Percentiles rank a stretch among this genome's conserved stretches.
phyloP scores from a whole-genome alignment of 306 rosid genomes.

The Malus orientalis region DNA sequence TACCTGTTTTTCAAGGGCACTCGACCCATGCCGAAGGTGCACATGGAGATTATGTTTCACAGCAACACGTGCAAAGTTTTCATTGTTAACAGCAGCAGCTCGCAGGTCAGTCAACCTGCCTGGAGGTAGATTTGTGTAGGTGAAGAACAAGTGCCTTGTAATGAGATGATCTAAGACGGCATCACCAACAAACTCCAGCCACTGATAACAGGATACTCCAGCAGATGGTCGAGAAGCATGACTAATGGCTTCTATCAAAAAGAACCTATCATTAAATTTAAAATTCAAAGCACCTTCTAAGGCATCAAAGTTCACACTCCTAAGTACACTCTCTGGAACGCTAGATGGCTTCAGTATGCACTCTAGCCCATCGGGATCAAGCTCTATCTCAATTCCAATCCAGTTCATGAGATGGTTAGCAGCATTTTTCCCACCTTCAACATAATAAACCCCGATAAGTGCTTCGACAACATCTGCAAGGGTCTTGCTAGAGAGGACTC shows the following conservation, averaged over 20 bases:
- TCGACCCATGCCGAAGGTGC: constrained; percentile 94
- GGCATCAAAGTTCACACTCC: constrained; percentile 69
- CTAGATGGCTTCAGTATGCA: constrained; percentile 41
- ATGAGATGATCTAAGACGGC: constrained; percentile 96
- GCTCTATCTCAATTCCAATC: constrained; percentile 87
- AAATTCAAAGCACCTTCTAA: constrained; percentile 65
- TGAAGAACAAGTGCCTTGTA: constrained; percentile 86
- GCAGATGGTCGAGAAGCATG: constrained; percentile 98
- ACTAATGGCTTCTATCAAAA: constrained; percentile 87
- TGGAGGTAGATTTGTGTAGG: constrained; percentile 87
- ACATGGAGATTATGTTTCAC: constrained; percentile 81
- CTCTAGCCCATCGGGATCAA: constrained; percentile 65
- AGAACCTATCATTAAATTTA: constrained; percentile 66
- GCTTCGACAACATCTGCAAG: constrained; percentile 99
- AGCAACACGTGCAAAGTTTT: constrained; percentile 97
- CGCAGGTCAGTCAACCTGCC: constrained; percentile 96
- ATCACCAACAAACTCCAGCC: constrained; percentile 96
- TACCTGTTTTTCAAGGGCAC: constrained; percentile 96
- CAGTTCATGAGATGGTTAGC: constrained; percentile 97
- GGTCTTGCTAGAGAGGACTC: constrained; percentile 97
- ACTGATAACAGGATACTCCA: constrained; percentile 96
- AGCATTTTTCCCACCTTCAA: constrained; percentile 81
- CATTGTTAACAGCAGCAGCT: constrained; percentile 99
- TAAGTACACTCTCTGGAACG: constrained; percentile 65
- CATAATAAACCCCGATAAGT: constrained; percentile 90